A percentile compares a stretch with the other conserved stretches of the same genome.
phyloP scores from a whole-genome alignment of 352 stramenopile genomes.

The Pythium angustatum region DNA sequence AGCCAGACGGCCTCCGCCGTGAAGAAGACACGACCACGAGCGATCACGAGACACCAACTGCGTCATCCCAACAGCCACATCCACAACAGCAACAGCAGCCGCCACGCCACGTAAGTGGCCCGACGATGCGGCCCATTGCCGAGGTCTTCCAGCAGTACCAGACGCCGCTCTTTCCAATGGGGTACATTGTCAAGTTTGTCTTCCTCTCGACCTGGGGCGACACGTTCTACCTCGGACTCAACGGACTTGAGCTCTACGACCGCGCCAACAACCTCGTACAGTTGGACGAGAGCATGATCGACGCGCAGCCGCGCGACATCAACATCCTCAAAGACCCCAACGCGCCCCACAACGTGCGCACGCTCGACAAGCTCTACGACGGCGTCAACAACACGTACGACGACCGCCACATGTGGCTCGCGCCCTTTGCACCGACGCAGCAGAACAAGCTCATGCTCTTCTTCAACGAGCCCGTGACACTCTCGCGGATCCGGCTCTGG shows the following conservation, averaged over 20 bases:
- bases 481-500: conserved; percentile 84
- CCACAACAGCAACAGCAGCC: background rate
- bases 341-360: conserved; percentile 56
- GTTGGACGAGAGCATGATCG: conserved; percentile 50
- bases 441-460: conserved; percentile 75
- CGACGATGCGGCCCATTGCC: conserved; percentile 49
- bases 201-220: conserved; percentile 79
- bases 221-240: conserved; percentile 76
- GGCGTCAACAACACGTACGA: conserved; percentile 78
- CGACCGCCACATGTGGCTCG: conserved; percentile 76
- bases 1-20: conserved; percentile 18
- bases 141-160: conserved; percentile 88
- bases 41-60: background rate
- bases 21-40: conserved; percentile 12
- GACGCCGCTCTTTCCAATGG: conserved; percentile 76
- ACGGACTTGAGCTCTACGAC: conserved; percentile 79
- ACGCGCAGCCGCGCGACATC: conserved; percentile 70
- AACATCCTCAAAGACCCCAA: conserved; percentile 83
- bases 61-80: background rate
- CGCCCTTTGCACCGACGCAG: conserved; percentile 57
- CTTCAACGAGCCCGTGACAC: conserved; percentile 73
- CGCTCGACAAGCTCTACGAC: conserved; percentile 77
- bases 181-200: conserved; percentile 88
- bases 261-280: conserved; percentile 45
- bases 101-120: background rate